Percentiles rank a stretch among this genome's conserved stretches.
Evolutionary conservation across 495 filamentous ascomycete genomes (phyloP).

Genomic region (Cercophora newfieldiana): DNA sequence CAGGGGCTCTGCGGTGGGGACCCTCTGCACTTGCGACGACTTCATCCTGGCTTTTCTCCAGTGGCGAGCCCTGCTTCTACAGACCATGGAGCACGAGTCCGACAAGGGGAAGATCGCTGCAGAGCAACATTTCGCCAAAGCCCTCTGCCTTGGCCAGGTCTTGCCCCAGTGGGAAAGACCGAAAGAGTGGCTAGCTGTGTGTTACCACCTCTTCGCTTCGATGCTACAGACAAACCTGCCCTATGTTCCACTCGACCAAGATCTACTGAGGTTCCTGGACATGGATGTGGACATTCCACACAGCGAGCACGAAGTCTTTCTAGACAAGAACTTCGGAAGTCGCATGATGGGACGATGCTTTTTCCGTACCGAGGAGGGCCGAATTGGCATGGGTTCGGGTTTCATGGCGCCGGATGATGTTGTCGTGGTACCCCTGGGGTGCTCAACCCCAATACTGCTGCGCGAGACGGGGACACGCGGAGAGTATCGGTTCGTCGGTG

Average conservation of each 20-base stretch:
- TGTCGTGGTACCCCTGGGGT: conserved; percentile 4
- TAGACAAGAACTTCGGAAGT: not conserved
- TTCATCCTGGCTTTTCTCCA: not conserved
- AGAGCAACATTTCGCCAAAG: not conserved
- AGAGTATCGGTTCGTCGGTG: not conserved
- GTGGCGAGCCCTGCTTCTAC: not conserved
- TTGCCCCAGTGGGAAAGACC: not conserved
- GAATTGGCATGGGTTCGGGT: not conserved
- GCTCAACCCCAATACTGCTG: not conserved
- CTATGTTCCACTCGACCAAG: not conserved
- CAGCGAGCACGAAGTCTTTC: not conserved
- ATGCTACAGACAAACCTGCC: not conserved
- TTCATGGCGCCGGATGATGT: not conserved
- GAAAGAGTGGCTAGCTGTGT: not conserved
- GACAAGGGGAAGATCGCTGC: not conserved
- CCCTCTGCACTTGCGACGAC: not conserved
- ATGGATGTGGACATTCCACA: not conserved
- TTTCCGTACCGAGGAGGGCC: not conserved
- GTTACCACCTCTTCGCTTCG: not conserved
- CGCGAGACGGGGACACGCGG: not conserved
- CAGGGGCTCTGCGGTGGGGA: not conserved
- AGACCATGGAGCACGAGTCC: not conserved
- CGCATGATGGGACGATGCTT: conserved; percentile 2
- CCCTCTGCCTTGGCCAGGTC: not conserved
- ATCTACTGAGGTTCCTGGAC: not conserved